Percentiles rank a stretch among this genome's conserved stretches.
phyloP scores from a whole-genome alignment of 2,329 filamentous ascomycete species.

The Chrysoporthe puriensis region DNA sequence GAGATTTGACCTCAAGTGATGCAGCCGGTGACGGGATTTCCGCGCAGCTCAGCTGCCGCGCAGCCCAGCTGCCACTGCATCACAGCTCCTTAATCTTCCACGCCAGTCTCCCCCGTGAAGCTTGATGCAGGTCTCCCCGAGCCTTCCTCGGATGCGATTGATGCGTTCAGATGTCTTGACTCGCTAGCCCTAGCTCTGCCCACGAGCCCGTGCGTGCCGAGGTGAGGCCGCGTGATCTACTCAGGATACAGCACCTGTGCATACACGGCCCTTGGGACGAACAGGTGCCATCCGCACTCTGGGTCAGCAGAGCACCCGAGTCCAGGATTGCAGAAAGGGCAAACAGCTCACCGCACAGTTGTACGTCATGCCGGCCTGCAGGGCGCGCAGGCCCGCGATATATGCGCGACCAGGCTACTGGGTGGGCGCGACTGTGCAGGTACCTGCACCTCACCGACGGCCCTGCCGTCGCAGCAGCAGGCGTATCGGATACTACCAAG shows the following conservation, averaged over 20 bases:
- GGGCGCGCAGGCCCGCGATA: not conserved
- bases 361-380: not conserved
- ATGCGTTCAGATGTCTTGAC: constrained; percentile 11
- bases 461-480: not conserved
- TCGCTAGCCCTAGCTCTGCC: not conserved
- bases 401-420: not conserved
- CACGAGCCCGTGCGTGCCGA: not conserved
- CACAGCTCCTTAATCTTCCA: constrained; percentile 23
- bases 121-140: constrained; percentile 8
- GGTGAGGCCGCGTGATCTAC: not conserved
- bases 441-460: constrained; percentile 10
- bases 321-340: not conserved
- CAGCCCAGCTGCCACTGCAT: constrained; percentile 14
- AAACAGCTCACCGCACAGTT: not conserved
- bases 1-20: constrained; percentile 18
- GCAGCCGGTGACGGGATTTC: not conserved
- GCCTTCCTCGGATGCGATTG: constrained; percentile 6
- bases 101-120: constrained; percentile 9
- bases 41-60: not conserved
- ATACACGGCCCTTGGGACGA: not conserved
- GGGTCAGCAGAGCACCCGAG: not conserved
- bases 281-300: not conserved
- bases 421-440: not conserved
- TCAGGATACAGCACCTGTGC: not conserved
- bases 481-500: not conserved